Base-by-base conservation (phyloP, 331 rosid species). In the Telfairia occidentalis region DNA sequence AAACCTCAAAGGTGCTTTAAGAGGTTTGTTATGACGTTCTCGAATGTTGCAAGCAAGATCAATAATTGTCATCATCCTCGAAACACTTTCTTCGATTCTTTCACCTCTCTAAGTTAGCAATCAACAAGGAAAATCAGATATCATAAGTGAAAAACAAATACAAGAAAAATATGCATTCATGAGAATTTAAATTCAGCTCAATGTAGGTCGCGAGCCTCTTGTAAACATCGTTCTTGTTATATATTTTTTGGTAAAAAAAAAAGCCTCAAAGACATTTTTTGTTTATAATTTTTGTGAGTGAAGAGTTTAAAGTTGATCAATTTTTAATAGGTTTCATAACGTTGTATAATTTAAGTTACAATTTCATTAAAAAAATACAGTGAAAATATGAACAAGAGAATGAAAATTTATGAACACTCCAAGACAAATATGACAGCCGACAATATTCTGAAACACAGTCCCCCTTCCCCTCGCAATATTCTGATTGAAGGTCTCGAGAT, bases 31-130 rank as follows among this genome's bases (percentile, higher is more conserved):
- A 82, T 91, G 97, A 55, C 97, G 92, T 77, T 95, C 98, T 37
- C 97, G 97, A 79, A 92, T 91, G 76, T 95, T 95, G 72, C 97
- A 92, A 7, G 97, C 98, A 50, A 91, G 96, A 80, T 95, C 98
- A 83, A 91, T 95, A 49, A 89, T 89, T 54, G 92, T 95, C 86
- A 75, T 91, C 98, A 95, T 95, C 85, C 98, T 90, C 40, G 96
- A 60, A 73, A 95, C 96, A 76, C 98, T 95, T 80, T 86, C 87
- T 79, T 95, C 98, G 72, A 95, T 95, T 63, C 94, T 84, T 75
- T 88, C 96, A 38, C 86, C 98, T 80, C 89, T 80, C 97, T 94
- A 58, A 19, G 43, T 74, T 18, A 35, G 74, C 29, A 83, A 46
- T 24, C 45, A 35, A 54, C 58, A 13, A 63, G 15, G 38, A 42